These are phyloP conservation scores for Verruconis gallopava DNA, from an alignment of 2,329 filamentous ascomycete genomes.

Conservation along the genomic window DNA sequence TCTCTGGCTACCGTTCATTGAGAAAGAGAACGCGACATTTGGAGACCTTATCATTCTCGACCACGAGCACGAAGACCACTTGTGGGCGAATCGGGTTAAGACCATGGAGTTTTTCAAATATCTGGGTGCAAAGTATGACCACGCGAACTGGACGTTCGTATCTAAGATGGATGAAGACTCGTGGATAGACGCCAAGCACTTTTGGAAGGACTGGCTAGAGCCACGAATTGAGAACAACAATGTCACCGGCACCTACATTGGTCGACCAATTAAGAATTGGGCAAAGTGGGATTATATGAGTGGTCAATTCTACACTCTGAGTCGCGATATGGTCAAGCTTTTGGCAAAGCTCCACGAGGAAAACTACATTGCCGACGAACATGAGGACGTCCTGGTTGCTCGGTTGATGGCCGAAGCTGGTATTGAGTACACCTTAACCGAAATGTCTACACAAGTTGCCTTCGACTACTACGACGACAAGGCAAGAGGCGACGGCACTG, in stretches of 20 bases:
- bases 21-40: background rate
- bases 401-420: background rate
- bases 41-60: background rate
- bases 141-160: background rate
- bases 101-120: background rate
- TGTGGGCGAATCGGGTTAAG: background rate
- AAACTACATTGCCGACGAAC: background rate
- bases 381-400: background rate
- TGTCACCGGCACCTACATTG: background rate
- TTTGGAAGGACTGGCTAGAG: background rate
- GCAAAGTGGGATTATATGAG: background rate
- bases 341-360: background rate
- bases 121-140: background rate
- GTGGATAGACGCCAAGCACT: background rate
- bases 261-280: background rate
- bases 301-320: background rate
- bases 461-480: background rate
- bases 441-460: background rate
- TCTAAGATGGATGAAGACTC: background rate
- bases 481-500: background rate
- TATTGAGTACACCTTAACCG: background rate
- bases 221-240: background rate
- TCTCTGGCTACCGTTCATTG: background rate
- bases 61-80: background rate
- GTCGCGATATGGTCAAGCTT: background rate